These are phyloP conservation scores for Danielozyma ontarioensis DNA, from an alignment of 805 yeast species.

Conservation along the genomic window DNA sequence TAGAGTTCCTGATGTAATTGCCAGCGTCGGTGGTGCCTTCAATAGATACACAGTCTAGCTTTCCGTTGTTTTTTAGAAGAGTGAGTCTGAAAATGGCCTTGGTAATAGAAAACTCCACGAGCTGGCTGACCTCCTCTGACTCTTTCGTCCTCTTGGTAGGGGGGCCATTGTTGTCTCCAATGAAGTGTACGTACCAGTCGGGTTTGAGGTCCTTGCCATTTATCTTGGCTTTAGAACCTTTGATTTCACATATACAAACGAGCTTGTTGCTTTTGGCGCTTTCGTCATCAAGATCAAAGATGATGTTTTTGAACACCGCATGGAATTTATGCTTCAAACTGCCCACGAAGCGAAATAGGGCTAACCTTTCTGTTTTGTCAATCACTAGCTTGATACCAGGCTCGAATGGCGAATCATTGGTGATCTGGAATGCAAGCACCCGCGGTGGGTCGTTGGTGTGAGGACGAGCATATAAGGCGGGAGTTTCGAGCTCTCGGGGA, in stretches of 20 bases:
- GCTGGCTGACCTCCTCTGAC: conserved; percentile 7
- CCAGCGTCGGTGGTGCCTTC: conserved; percentile 25
- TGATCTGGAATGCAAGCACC: conserved; percentile 26
- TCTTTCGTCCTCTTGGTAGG: conserved; percentile 1
- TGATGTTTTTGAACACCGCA: conserved; percentile 18
- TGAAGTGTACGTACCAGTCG: conserved; percentile 29
- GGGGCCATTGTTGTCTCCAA: conserved; percentile 7
- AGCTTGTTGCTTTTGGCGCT: conserved; percentile 13
- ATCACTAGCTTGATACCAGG: conserved; percentile 30
- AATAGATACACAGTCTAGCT: conserved; percentile 25
- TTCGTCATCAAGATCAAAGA: conserved; percentile 13
- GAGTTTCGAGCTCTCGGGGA: conserved; percentile 16
- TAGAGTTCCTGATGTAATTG: conserved; percentile 9
- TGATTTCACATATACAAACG: conserved; percentile 19
- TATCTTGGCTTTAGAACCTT: conserved; percentile 23
- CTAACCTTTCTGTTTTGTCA: conserved; percentile 19
- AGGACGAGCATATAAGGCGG: conserved; percentile 29
- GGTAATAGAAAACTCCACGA: conserved; percentile 38
- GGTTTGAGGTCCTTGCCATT: conserved; percentile 31
- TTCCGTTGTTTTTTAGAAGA: conserved; percentile 15
- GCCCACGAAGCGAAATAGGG: conserved; percentile 21
- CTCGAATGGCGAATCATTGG: conserved; percentile 8
- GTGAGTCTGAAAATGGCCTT: conserved; percentile 40
- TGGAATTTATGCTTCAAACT: conserved; percentile 16
- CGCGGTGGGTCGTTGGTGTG: conserved; percentile 27